Evolutionary conservation across 441 rosid species (phyloP).

Genomic region (Populus hybrid): DNA sequence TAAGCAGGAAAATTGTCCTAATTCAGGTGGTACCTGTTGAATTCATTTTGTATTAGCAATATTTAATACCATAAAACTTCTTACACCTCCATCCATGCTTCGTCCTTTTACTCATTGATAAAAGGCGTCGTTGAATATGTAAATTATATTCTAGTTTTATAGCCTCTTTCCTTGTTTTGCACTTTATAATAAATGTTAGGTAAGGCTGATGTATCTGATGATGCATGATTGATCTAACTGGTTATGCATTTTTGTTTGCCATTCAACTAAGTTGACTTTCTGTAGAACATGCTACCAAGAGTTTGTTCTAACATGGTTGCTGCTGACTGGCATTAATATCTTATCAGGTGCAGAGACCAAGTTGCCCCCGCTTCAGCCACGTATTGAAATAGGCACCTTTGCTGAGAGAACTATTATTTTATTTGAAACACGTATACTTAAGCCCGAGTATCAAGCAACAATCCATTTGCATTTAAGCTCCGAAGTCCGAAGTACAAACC

Average conservation of each 20-base stretch:
- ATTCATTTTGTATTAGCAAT: neutral
- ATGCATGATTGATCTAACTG: neutral
- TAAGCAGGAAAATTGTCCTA: neutral
- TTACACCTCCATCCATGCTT: neutral
- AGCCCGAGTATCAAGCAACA: neutral
- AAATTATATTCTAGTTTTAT: neutral
- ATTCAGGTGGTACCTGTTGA: neutral
- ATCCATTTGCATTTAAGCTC: neutral
- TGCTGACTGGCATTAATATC: slow-evolving; percentile 2
- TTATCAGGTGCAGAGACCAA: neutral
- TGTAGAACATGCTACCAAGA: neutral
- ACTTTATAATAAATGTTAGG: neutral
- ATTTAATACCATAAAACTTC: neutral
- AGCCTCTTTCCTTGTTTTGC: neutral
- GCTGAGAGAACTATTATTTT: too few species aligned
- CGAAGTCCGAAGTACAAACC: neutral
- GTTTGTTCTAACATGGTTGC: neutral
- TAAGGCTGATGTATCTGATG: slow-evolving; percentile 7
- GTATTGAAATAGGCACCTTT: neutral
- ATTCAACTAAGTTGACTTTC: neutral
- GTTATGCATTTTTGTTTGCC: neutral
- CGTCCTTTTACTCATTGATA: neutral
- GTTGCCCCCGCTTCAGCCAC: neutral
- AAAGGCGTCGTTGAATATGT: neutral
- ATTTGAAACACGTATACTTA: neutral